phyloP scores from a whole-genome alignment of 2,329 filamentous ascomycete species.

The Bisporella sp. region DNA sequence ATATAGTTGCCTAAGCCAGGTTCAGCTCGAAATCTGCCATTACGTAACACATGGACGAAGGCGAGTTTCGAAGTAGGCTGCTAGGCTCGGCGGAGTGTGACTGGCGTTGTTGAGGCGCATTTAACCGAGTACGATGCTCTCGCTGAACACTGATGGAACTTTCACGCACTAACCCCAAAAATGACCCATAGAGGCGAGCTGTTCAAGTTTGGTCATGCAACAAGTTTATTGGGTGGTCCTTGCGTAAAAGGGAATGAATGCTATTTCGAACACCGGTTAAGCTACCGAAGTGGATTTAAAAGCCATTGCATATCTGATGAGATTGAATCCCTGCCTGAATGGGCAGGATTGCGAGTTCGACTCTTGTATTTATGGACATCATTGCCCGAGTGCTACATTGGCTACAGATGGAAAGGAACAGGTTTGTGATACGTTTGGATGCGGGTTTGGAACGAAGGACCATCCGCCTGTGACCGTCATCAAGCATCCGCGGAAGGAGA shows the following conservation, averaged over 20 bases:
- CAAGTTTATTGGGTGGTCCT: no score
- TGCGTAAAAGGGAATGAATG: conserved; percentile 49
- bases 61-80: no score
- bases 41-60: no score
- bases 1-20: no score
- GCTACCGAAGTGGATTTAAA: conserved; percentile 46
- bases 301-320: conserved; percentile 48
- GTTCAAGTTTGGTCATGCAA: no score
- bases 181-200: no score
- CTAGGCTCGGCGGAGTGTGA: no score
- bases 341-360: conserved; percentile 51
- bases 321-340: conserved; percentile 49
- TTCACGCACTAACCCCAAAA: no score
- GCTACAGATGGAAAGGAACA: conserved; percentile 29
- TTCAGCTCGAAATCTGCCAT: no score
- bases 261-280: conserved; percentile 49
- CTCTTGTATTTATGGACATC: conserved; percentile 57
- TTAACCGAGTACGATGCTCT: no score
- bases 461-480: conserved; percentile 48
- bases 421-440: conserved; percentile 45
- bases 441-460: conserved; percentile 45
- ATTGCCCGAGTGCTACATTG: conserved; percentile 29
- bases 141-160: no score
- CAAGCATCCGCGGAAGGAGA: conserved; percentile 22
- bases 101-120: no score